Evolutionary conservation across 495 filamentous ascomycete genomes (phyloP).

Genomic region (Talaromyces stipitatus): DNA sequence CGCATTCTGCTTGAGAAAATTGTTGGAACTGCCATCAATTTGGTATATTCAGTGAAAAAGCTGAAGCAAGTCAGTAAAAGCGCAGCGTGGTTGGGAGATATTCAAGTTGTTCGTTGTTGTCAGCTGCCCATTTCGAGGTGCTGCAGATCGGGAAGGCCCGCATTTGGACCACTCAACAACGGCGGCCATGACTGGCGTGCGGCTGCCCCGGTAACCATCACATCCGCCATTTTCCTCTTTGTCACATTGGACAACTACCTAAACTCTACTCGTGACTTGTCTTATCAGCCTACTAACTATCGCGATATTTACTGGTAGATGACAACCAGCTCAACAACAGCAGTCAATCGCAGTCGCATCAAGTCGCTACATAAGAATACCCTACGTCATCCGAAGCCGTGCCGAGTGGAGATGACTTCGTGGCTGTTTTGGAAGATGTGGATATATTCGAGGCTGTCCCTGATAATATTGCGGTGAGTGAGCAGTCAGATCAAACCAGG

Average conservation of each 20-base stretch:
- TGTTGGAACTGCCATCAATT: background rate
- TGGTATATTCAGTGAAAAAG: background rate
- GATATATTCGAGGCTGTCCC: background rate
- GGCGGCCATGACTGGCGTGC: background rate
- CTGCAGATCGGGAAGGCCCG: background rate
- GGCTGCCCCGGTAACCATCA: slow-evolving; percentile 7
- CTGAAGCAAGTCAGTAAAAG: too few species aligned
- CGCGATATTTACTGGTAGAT: too few species aligned
- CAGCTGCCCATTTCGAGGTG: background rate
- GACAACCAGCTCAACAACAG: background rate
- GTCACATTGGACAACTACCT: background rate
- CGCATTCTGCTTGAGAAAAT: background rate
- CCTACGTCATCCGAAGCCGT: background rate
- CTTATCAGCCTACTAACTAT: background rate
- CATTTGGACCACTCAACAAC: background rate
- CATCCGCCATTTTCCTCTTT: background rate
- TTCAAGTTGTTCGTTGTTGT: too few species aligned
- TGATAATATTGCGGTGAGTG: background rate
- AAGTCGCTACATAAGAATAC: background rate
- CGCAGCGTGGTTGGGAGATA: too few species aligned
- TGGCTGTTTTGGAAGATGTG: background rate
- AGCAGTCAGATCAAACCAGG: background rate
- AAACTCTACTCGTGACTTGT: background rate
- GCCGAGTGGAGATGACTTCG: background rate
- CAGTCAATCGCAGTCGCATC: background rate